Evolutionary conservation across 108 stramenopile genomes (phyloP).

Genomic region (Mayamaea pseudoterrestris): DNA sequence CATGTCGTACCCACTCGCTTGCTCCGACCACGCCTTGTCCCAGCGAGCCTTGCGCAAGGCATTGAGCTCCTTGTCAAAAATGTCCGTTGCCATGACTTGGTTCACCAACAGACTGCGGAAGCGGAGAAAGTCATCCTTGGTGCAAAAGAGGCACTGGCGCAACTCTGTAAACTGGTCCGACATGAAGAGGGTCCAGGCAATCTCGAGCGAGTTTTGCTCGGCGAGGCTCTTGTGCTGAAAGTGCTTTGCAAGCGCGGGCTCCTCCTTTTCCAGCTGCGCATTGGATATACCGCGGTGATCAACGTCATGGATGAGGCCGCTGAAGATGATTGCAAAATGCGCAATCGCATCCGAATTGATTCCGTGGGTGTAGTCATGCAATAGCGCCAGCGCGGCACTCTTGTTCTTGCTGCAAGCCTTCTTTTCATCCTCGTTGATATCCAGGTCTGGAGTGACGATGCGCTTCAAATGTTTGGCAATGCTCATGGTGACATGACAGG

Average conservation of each 20-base stretch:
- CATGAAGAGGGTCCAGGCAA: slow-evolving; percentile 4
- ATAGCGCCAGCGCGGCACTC: background rate
- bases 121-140: background rate
- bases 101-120: slow-evolving; percentile 8
- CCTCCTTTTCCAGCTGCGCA: background rate
- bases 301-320: slow-evolving; percentile 3
- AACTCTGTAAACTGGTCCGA: background rate
- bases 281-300: slow-evolving; percentile 8
- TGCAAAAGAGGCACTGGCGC: slow-evolving; percentile 1
- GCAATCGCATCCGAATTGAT: background rate
- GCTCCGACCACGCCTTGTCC: slow-evolving; percentile 6
- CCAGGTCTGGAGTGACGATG: slow-evolving; percentile 1
- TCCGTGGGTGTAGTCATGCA: slow-evolving; percentile 1
- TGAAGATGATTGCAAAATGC: background rate
- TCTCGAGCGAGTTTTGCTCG: slow-evolving; percentile 6
- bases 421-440: background rate
- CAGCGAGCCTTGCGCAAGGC: slow-evolving; percentile 5
- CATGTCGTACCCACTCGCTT: background rate
- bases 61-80: slow-evolving; percentile 4
- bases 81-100: slow-evolving; percentile 12
- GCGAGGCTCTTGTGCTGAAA: slow-evolving; percentile 5
- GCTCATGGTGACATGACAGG: slow-evolving; percentile 5
- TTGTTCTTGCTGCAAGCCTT: slow-evolving; percentile 2
- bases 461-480: background rate
- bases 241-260: slow-evolving; percentile 1